phyloP scores from a whole-genome alignment of 2,329 filamentous ascomycete genomes.

The Calonectria pseudoturangicola region DNA sequence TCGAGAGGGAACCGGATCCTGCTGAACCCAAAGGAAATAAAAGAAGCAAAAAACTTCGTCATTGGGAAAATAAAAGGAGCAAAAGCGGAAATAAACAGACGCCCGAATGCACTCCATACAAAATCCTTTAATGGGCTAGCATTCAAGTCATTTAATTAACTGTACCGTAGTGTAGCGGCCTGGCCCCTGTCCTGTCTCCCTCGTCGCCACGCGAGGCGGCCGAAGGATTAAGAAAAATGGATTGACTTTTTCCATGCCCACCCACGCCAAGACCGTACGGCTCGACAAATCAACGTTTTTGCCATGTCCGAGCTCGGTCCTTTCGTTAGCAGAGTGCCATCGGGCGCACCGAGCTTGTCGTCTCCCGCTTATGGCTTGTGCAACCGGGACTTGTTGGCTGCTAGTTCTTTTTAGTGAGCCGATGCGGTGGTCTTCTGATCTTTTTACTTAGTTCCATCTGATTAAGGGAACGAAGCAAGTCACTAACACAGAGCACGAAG shows the following conservation, averaged over 20 bases:
- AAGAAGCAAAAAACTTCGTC: background rate
- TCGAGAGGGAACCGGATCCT: background rate
- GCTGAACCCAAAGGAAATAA: background rate
- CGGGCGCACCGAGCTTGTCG: constrained; percentile 29
- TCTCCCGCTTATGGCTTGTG: constrained; percentile 24
- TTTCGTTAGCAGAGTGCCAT: constrained; percentile 21
- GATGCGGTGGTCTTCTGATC: constrained; percentile 33
- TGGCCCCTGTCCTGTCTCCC: background rate
- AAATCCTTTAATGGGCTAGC: background rate
- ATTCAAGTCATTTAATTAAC: background rate
- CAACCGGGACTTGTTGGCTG: background rate
- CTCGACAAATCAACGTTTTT: constrained; percentile 28
- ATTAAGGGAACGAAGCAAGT: constrained; percentile 23
- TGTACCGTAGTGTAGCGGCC: background rate
- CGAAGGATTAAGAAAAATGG: constrained; percentile 9
- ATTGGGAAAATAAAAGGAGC: background rate
- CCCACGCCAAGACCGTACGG: constrained; percentile 34
- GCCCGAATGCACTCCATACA: background rate
- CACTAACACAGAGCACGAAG: background rate
- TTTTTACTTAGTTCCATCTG: constrained; percentile 33
- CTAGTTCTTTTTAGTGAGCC: constrained; percentile 26
- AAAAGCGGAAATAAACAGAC: background rate
- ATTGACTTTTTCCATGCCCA: constrained; percentile 18
- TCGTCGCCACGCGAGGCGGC: constrained; percentile 20
- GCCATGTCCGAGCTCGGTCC: constrained; percentile 35